Evolutionary conservation across 192 early-diverging fungal genomes (phyloP), one percentile per base, ranked within the genome.

Genomic region (Coemansia brasiliensis): DNA sequence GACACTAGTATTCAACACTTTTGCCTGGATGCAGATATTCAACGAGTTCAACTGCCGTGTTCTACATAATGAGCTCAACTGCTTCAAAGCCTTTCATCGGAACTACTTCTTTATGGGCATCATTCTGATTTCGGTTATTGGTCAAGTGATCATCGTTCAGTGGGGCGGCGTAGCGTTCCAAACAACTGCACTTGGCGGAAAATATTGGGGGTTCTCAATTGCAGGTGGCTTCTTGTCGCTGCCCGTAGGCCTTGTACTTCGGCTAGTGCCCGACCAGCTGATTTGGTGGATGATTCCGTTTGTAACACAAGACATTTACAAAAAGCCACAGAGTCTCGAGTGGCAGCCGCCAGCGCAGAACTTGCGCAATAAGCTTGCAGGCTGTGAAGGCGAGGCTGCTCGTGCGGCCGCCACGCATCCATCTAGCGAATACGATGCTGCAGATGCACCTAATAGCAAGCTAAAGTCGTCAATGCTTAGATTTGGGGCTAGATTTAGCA

Each of bases 1-100:
- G 50, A 94, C 92, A 7, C 66, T 95, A 49, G 89, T 97, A 18
- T 97, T 95, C 71, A 97, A 94, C 67, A 86, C 91, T 4, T 97
- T 97, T 74, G 90, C 94, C 2, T 91, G 91, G 63, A 83, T 90
- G 57, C 94, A 96, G 74, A 81, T 94, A 27, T 93, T 94, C 61
- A 93, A 92, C 82, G 86, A 92, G 79, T 83, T 96, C 82, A 96
- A 94, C 76, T 87, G 84, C 64, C 90, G 91, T 21, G 82, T 85
- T 24, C 75, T 90, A 49, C 84, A 88, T 67, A 83, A 83, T 50
- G 83, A 87, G 39, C 48, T 94, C 50, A 99, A 99, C 70, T 87
- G 98, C 55, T 94, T 99, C 80, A 70, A 84, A 49, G 84, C 87
- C 54, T 83, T 96, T 44, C 65, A 64, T 15, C 75, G 75, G 39